Percentiles rank a stretch among this genome's conserved stretches.
Evolutionary conservation across 2,329 filamentous ascomycete genomes (phyloP).

Genomic region (Phaeoacremonium minimum): DNA sequence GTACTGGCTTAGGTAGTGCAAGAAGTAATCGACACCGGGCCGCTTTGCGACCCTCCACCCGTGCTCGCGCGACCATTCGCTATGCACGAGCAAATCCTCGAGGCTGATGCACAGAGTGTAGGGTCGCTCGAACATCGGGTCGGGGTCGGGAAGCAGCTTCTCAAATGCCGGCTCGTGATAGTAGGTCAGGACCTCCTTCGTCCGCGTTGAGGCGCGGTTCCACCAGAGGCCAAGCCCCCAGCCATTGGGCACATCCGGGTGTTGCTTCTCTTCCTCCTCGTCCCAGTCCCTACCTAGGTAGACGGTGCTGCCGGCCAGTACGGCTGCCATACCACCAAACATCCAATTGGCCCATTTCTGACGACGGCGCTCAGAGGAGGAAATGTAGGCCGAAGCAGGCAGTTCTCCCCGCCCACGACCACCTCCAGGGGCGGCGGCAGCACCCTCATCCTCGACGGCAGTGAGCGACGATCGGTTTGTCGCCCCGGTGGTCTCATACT

Average conservation of each 20-base stretch:
- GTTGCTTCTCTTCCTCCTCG: constrained; percentile 64
- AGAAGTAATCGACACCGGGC: constrained; percentile 93
- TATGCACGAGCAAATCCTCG: constrained; percentile 91
- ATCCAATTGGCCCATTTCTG: constrained; percentile 72
- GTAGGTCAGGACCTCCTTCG: constrained; percentile 75
- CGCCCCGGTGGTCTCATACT: constrained; percentile 62
- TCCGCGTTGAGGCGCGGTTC: constrained; percentile 71
- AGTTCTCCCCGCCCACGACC: constrained; percentile 61
- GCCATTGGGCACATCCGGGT: constrained; percentile 73
- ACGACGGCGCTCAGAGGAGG: constrained; percentile 80
- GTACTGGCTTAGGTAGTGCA: constrained; percentile 95
- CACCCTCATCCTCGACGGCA: constrained; percentile 29
- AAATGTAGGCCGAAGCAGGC: constrained; percentile 79
- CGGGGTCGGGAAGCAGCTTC: constrained; percentile 81
- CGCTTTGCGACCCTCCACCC: constrained; percentile 95
- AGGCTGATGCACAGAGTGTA: constrained; percentile 91
- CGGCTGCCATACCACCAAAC: constrained; percentile 57
- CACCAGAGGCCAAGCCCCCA: constrained; percentile 76
- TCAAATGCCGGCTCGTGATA: constrained; percentile 95
- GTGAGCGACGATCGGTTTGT: constrained; percentile 29
- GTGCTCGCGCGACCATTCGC: constrained; percentile 89
- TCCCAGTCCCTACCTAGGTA: constrained; percentile 91
- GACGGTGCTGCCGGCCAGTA: constrained; percentile 53
- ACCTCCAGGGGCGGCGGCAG: constrained; percentile 35
- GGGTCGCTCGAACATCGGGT: constrained; percentile 75